Base-by-base conservation (phyloP, 1,139 yeast genomes). In the Debaryomyces udenii region DNA sequence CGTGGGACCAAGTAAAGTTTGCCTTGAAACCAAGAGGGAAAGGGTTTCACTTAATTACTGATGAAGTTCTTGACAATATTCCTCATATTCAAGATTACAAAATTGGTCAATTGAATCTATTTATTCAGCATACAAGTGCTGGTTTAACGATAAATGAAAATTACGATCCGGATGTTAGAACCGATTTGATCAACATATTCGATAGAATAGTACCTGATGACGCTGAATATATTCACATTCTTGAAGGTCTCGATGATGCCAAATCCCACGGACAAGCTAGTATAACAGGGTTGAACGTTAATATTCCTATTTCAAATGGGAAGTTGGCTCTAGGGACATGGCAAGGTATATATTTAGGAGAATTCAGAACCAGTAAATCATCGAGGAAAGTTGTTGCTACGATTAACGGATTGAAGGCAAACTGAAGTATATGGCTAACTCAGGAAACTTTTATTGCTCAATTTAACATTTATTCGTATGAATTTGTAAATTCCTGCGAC, bases 181-280 rank as follows among this genome's bases (percentile, higher is more conserved):
- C 60, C 3, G 95, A 86, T 55, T 74, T 86, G 86, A 70, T 75
- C 11, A 70, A 74, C 24, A 77, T 86, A 1, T 63, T 86, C 51
- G 84, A 81, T 52, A 66, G 80, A 41, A 67, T 85, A 44, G 88
- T 80, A 2, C 95, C 95, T 0, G 93, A 86, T 55, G 83, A 83
- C 36, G 79, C 75, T 43, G 69, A 70, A 35, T 82, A 81, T 51
- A 64, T 78, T 31, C 93, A 86, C 55, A 76, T 73, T 1, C 91
- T 83, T 44, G 95, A 86, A 61, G 95, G 87, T 1, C 78, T 86
- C 1, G 93, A 86, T 57, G 94, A 86, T 58, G 83, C 85, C 88
- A 88, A 93, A 1, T 87, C 90, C 0, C 95, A 86, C 59, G 80
- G 83, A 42, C 82, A 85, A 54, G 74, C 86, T 26, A 65, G 82